These are phyloP conservation scores for Neospermospora avenae DNA, from an alignment of 2,329 filamentous ascomycete species.

Conservation along the genomic window DNA sequence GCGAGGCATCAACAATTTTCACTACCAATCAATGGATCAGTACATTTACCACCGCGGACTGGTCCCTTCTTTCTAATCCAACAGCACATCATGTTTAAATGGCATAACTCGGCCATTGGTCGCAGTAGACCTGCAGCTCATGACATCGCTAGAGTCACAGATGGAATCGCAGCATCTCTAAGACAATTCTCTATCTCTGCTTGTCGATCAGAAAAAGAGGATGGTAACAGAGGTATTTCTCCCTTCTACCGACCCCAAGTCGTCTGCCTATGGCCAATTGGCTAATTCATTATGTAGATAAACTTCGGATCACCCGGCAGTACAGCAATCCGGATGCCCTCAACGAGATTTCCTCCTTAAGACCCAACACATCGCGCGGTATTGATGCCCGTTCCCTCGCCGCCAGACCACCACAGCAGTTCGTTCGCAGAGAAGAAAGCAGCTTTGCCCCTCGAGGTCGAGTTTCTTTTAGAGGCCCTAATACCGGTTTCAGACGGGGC, in stretches of 20 bases:
- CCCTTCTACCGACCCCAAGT: not conserved
- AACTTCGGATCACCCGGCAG: conserved; percentile 15
- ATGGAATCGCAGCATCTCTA: conserved; percentile 34
- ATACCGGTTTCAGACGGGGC: conserved; percentile 13
- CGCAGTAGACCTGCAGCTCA: conserved; percentile 28
- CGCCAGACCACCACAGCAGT: conserved; percentile 26
- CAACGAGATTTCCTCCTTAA: conserved; percentile 30
- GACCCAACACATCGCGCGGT: conserved; percentile 26
- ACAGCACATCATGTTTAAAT: conserved; percentile 35
- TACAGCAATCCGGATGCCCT: conserved; percentile 23
- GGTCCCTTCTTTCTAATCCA: conserved; percentile 2
- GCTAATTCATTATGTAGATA: conserved; percentile 11
- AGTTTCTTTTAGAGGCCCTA: conserved; percentile 11
- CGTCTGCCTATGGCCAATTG: not conserved
- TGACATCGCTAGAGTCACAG: conserved; percentile 31
- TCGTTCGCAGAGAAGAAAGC: conserved; percentile 22
- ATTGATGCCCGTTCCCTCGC: conserved; percentile 35
- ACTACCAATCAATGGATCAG: no score
- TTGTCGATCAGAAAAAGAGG: conserved; percentile 22
- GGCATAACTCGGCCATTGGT: conserved; percentile 36
- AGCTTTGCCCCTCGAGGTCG: not conserved
- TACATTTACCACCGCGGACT: not conserved
- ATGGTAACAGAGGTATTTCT: conserved; percentile 17
- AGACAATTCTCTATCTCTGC: conserved; percentile 34
- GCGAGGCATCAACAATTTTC: conserved; percentile 16